Base-by-base conservation (phyloP, 2,329 filamentous ascomycete genomes). In the Rosellinia necatrix region DNA sequence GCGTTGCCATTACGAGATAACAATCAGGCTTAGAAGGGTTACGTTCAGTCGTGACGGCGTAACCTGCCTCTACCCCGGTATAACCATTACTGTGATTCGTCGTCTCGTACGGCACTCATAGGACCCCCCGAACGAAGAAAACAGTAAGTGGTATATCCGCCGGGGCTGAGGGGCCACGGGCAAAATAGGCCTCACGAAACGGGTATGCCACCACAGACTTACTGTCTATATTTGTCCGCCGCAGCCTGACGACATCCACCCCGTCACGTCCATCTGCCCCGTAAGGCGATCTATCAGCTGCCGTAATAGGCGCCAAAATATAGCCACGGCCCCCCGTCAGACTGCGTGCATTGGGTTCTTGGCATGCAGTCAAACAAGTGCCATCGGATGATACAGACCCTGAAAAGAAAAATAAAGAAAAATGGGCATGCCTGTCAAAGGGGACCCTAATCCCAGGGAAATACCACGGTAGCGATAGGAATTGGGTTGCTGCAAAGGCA, bases 201-300 rank as follows among this genome's bases (percentile, higher is more conserved):
- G 51, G 51, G 12, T 35, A 2, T 42, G 43, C 48, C 42, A 44
- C 52, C 46, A 38, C 42, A 30, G 22, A 37, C 30, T 22, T 37
- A 35, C 30, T 29, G 22, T 17, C 35, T 49, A 37, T 49, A 32
- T 30, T 25, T 27, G n/a, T n/a, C n/a, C n/a, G n/a, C n/a, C n/a
- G 22, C 17, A 50, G 38, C 44, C 22, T 38, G 37, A 17, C 22
- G 17, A 6, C 37, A 38, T 12, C 15, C 4, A 29, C 13, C 24
- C 12, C 38, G 7, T 15, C 22, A n/a, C 21, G 27, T 42, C 15
- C 29, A 46, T n/a, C 12, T 29, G 19, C 21, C 6, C 9, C 29
- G n/a, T n/a, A 51, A 13, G 4, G 15, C 22, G 22, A 56, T 43
- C 40, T 38, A 15, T 46, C 38, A 32, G 38, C 53, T 46, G 22